phyloP scores from a whole-genome alignment of 495 filamentous ascomycete species.

The Aspergillus affinis region DNA sequence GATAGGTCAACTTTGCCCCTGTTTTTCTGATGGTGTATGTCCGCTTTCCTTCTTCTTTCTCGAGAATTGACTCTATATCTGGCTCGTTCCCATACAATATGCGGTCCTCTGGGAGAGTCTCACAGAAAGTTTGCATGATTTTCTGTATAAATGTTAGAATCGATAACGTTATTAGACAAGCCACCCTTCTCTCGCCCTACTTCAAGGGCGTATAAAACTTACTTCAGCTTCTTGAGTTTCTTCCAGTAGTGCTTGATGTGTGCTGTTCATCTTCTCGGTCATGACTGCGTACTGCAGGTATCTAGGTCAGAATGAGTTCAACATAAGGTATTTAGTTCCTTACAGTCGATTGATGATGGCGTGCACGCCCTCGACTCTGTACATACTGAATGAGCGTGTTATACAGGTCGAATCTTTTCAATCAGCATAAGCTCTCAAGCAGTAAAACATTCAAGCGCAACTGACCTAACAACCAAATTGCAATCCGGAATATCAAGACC shows the following conservation, averaged over 20 bases:
- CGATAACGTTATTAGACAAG: not conserved
- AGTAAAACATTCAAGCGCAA: not conserved
- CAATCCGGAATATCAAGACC: constrained; percentile 96
- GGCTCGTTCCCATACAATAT: constrained; percentile 62
- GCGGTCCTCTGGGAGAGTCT: constrained; percentile 72
- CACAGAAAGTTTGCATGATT: constrained; percentile 72
- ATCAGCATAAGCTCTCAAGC: not conserved
- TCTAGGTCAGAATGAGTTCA: not conserved
- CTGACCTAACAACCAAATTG: constrained; percentile 74
- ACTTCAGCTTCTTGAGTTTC: constrained; percentile 58
- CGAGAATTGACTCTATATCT: constrained; percentile 54
- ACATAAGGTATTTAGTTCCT: not conserved
- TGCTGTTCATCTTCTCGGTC: constrained; percentile 64
- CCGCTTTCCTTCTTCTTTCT: constrained; percentile 52
- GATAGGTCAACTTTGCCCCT: constrained; percentile 79
- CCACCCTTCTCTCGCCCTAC: too few species aligned
- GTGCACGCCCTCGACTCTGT: constrained; percentile 88
- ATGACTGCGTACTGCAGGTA: constrained; percentile 69
- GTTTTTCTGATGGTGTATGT: constrained; percentile 64
- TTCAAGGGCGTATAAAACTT: constrained; percentile 20
- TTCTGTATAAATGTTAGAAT: constrained; percentile 38
- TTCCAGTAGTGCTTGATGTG: constrained; percentile 53
- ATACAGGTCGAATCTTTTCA: constrained; percentile 79
- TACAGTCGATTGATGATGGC: constrained; percentile 65
- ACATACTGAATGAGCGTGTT: constrained; percentile 92